Evolutionary conservation across 2,329 filamentous ascomycete species (phyloP).

Genomic region (Fusarium xylarioides): DNA sequence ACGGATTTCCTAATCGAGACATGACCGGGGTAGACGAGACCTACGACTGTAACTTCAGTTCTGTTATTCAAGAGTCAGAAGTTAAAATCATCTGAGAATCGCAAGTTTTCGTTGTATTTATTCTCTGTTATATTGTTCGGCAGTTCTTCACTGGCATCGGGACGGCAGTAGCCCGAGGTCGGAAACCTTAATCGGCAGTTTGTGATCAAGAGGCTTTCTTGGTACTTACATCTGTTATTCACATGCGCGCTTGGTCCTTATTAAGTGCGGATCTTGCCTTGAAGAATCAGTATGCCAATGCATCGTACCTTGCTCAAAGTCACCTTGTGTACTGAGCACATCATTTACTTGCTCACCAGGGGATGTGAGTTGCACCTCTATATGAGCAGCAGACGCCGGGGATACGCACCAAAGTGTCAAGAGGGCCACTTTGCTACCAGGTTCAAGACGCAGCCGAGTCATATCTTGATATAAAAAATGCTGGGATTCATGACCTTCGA

Average conservation of each 20-base stretch:
- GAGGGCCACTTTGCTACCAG: neutral
- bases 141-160: neutral
- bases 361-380: neutral
- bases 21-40: neutral
- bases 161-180: neutral
- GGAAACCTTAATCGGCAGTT: neutral
- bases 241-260: neutral
- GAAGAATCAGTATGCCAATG: neutral
- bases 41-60: neutral
- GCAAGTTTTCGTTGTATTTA: neutral
- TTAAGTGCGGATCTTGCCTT: neutral
- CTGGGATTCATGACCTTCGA: neutral
- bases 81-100: neutral
- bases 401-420: neutral
- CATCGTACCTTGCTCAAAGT: neutral
- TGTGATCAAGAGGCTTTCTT: neutral
- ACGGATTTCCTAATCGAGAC: constrained; percentile 37
- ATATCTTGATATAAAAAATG: neutral
- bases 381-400: no score
- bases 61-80: neutral
- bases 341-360: neutral
- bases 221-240: neutral
- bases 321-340: neutral
- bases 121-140: neutral
- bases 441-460: neutral